Evolutionary conservation across 177 flowering plant genomes (phyloP).

Genomic region (Vitis hybrid): DNA sequence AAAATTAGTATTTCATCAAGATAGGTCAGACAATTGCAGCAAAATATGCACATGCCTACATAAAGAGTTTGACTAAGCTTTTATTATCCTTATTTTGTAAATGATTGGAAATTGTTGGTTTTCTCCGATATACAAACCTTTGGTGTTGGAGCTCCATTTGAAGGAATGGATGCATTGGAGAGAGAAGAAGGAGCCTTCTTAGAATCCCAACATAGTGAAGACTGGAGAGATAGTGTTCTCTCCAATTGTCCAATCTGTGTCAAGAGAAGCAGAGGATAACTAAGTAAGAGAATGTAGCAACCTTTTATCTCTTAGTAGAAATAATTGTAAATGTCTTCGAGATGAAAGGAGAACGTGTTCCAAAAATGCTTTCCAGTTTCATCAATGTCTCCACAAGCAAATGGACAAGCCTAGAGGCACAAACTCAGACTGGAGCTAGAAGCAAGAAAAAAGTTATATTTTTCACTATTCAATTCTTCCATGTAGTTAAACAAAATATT

Average conservation of each 20-base stretch:
- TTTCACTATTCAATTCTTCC: no score
- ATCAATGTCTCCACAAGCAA: no score
- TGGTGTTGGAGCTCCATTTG: constrained; percentile 21
- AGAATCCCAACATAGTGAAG: constrained; percentile 20
- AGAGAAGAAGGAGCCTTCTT: constrained; percentile 14
- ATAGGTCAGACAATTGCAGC: background rate
- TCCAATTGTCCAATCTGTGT: constrained; percentile 22
- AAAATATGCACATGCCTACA: background rate
- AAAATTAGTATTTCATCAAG: background rate
- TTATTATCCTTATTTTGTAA: background rate
- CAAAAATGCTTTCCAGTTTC: no score
- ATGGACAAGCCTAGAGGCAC: no score
- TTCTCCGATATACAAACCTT: constrained; percentile 21
- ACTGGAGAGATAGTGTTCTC: constrained; percentile 16
- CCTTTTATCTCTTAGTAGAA: no score
- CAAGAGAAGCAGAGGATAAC: background rate
- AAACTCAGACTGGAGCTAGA: no score
- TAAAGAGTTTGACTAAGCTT: background rate
- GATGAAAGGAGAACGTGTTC: no score
- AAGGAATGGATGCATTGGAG: constrained; percentile 13
- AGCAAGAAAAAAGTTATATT: no score
- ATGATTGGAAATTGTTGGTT: background rate
- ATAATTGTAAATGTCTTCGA: no score
- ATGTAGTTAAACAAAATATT: no score
- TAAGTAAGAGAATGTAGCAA: background rate